A percentile compares a stretch with the other conserved stretches of the same genome.
These are phyloP conservation scores for Tulasnella sp. DNA, from an alignment of 768 basidiomycete genomes.

Conservation along the genomic window DNA sequence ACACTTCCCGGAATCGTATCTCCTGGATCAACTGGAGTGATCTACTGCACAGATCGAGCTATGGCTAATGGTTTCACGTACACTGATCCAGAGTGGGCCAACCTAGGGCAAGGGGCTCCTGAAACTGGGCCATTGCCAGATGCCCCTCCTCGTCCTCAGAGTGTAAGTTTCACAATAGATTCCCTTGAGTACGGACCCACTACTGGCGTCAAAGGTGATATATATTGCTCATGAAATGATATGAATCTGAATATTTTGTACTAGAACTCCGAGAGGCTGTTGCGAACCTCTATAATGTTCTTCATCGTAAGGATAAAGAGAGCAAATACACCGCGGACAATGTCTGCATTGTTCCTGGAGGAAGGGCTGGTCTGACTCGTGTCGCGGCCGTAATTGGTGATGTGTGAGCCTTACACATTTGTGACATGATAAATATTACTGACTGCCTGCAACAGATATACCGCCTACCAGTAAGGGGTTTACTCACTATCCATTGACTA, in stretches of 20 bases:
- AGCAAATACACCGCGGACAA: slow-evolving; percentile 89
- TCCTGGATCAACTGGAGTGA: slow-evolving; percentile 20
- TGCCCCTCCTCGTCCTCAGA: slow-evolving; percentile 43
- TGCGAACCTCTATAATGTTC: slow-evolving; percentile 76
- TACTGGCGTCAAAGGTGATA: slow-evolving; percentile 80
- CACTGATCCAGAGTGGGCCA: slow-evolving; percentile 57
- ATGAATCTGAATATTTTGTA: too few species aligned
- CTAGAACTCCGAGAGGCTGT: slow-evolving; percentile 74
- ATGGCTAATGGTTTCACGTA: slow-evolving; percentile 89
- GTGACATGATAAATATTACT: not conserved
- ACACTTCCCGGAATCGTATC: slow-evolving; percentile 61
- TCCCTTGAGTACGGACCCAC: slow-evolving; percentile 86
- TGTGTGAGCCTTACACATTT: slow-evolving; percentile 50
- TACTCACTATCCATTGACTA: not conserved
- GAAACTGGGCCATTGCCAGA: slow-evolving; percentile 56
- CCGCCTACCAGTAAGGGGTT: slow-evolving; percentile 3
- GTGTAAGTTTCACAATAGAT: slow-evolving; percentile 46
- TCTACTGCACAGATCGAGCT: slow-evolving; percentile 85
- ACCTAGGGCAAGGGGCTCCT: slow-evolving; percentile 85
- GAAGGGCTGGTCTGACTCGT: slow-evolving; percentile 77
- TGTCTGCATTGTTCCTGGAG: slow-evolving; percentile 84
- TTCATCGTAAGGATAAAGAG: slow-evolving; percentile 65
- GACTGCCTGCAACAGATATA: slow-evolving; percentile 11
- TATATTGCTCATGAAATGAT: too few species aligned
- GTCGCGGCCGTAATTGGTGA: slow-evolving; percentile 86